phyloP scores from a whole-genome alignment of 257 asterid genomes.

The Eustoma russellianum region DNA sequence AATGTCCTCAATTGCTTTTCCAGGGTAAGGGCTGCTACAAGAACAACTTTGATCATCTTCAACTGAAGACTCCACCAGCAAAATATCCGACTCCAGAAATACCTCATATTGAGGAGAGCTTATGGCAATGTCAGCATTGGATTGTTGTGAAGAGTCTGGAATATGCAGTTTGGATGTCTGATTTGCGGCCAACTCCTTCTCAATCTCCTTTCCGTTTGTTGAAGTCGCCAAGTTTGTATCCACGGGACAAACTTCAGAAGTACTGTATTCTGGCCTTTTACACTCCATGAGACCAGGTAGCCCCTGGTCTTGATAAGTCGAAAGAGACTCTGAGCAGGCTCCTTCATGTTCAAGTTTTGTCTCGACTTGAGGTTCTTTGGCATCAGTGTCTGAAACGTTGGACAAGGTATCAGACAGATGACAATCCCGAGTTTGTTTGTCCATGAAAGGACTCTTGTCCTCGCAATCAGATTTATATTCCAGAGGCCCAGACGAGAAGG shows the following conservation, averaged over 20 bases:
- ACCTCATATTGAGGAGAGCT: slow-evolving; percentile 6
- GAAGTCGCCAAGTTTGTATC: slow-evolving; percentile 5
- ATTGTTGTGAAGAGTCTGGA: neutral
- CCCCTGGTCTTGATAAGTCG: slow-evolving; percentile 2
- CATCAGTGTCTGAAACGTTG: slow-evolving; percentile 9
- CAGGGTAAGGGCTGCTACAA: slow-evolving; percentile 2
- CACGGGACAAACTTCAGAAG: slow-evolving; percentile 7
- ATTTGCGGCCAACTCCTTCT: slow-evolving; percentile 5
- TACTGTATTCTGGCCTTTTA: slow-evolving; percentile 11
- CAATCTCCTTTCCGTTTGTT: slow-evolving; percentile 8
- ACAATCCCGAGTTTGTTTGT: slow-evolving; percentile 12
- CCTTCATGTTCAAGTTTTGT: slow-evolving; percentile 10
- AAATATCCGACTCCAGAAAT: slow-evolving; percentile 6
- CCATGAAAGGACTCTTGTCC: slow-evolving; percentile 7
- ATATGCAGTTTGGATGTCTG: neutral
- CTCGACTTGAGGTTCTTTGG: slow-evolving; percentile 20
- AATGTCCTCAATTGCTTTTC: neutral
- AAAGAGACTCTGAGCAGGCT: slow-evolving; percentile 6
- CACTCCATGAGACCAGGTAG: slow-evolving; percentile 5
- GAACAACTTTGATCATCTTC: slow-evolving; percentile 8
- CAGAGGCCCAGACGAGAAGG: slow-evolving; percentile 18
- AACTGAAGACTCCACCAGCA: slow-evolving; percentile 1
- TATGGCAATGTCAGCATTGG: neutral
- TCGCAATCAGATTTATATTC: slow-evolving; percentile 25
- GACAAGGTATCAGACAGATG: slow-evolving; percentile 11